Base-by-base conservation (phyloP, 495 filamentous ascomycete genomes). In the Penicillium atrosanguineum region DNA sequence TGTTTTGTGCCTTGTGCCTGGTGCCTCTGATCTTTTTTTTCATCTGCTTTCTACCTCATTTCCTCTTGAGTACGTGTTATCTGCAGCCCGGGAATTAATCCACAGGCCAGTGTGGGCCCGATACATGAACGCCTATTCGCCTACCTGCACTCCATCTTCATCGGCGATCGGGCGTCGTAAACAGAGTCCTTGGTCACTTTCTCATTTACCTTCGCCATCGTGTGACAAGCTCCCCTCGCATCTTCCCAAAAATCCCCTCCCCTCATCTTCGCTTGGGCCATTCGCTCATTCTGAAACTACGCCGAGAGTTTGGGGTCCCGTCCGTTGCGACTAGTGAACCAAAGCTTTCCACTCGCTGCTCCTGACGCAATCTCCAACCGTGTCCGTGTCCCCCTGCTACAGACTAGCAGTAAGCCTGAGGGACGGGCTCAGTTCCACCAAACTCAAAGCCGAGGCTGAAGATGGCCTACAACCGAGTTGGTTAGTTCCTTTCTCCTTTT, bases 391-490 rank as follows among this genome's bases (percentile, higher is more conserved):
- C 31, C 42, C 46, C 26, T 36, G 40, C 46, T 15, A 16, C 37
- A 20, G 42, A 44, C 41, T 55, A 53, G 51, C 44, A 36, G 62
- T 42, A 46, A 61, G 61, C 57, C 55, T 52, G 40, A 47, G 57
- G 63, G 63, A 58, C 56, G 61, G 52, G 50, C 54, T 59, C 53
- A 57, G 46, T 57, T 65, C 58, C 56, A 45, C 52, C 60, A 43
- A 56, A 56, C 59, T 55, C 42, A 53, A 55, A 48, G 34, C 59
- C 60, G 45, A 56, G 54, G 55, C 65, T 48, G 44, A 52, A 53
- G 20, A 76, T 76, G 73, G 68, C 85, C 66, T 89, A 89, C 74
- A 87, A 88, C 79, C 83, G 84, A 50, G 70, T 88, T 78, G 82
- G 86, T 84, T 74, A 75, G 85, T 84, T 53, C 59, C 20, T 31